Evolutionary conservation across 129 eudicot species (phyloP).

Genomic region (Mikania micrantha): DNA sequence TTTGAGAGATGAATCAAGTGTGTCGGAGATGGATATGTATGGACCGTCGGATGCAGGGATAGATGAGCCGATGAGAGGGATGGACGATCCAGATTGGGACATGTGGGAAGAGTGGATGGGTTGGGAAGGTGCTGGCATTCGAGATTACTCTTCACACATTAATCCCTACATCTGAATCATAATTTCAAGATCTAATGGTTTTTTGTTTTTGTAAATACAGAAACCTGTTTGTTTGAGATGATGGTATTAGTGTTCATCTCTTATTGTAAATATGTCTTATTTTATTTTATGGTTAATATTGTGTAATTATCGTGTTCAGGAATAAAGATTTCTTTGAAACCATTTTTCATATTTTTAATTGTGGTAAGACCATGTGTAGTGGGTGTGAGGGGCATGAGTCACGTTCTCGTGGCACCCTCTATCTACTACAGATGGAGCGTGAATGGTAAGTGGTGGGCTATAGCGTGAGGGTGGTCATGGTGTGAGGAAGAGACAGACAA

Average conservation of each 20-base stretch:
- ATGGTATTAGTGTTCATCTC: too few relatives aligned
- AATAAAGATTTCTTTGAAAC: slow-evolving; percentile 8
- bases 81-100: slow-evolving; percentile 59
- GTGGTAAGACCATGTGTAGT: too few relatives aligned
- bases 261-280: too few relatives aligned
- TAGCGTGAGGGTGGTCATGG: too few relatives aligned
- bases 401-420: too few relatives aligned
- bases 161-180: slow-evolving; percentile 54
- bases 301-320: slow-evolving; percentile 9
- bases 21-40: slow-evolving; percentile 20
- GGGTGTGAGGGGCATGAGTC: too few relatives aligned
- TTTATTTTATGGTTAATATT: slow-evolving; percentile 15
- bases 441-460: too few relatives aligned
- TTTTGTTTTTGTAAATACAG: too few relatives aligned
- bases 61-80: slow-evolving; percentile 47
- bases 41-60: slow-evolving; percentile 27
- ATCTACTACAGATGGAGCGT: too few relatives aligned
- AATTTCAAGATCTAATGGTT: background rate
- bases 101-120: slow-evolving; percentile 87
- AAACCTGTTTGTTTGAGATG: background rate
- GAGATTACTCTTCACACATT: slow-evolving; percentile 61
- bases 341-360: too few relatives aligned
- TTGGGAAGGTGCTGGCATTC: slow-evolving; percentile 91
- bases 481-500: too few relatives aligned
- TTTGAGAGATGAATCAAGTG: slow-evolving; percentile 36